Base-by-base conservation (phyloP, 2,329 filamentous ascomycete genomes). In the Amphichorda felina region DNA sequence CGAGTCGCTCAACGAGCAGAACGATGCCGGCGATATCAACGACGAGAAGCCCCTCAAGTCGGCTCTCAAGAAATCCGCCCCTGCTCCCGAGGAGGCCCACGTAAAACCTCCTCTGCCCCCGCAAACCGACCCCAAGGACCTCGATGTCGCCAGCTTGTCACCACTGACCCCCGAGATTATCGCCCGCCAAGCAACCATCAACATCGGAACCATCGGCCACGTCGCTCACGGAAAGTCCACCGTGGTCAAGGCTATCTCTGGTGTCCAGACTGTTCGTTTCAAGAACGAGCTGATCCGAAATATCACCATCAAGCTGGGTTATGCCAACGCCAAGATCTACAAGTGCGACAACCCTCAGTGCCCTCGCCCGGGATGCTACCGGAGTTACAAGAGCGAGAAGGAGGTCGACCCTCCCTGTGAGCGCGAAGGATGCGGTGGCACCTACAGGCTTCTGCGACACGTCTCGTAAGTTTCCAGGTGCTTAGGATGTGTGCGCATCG, bases 201-300 rank as follows among this genome's bases (percentile, higher is more conserved):
- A 96, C 66, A 95, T 96, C 51, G 91, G 89, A 45, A 95, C 91
- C 42, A 96, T 98, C 61, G 89, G 89, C 38, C 91, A 96, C 61
- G 89, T 96, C 71, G 91, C 91, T 55, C 89, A 96, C 82, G 89
- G 89, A 57, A 96, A 96, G 63, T 94, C 86, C 42, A 98, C 91
- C 16, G 91, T 98, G 34, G 91, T 98, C 51, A 98, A 98, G 73
- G 91, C 91, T 51, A 96, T 98, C 52, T 96, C 91, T 2, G 91
- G 91, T 43, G 91, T 98, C 44, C 91, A 98, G 73, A 98, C 91
- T 14, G 91, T 98, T 55, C 79, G 91, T 49, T 98, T 98, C 74
- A 98, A 98, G 82, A 98, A 96, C 69, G 91, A 98, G 67, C 68
- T 95, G 65, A 93, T 96, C 67, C 76, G 91, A 55, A 98, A 98